Conservation (phyloP, 225 moss, liverwort and hornwort species). For the Ulota crispa region DNA sequence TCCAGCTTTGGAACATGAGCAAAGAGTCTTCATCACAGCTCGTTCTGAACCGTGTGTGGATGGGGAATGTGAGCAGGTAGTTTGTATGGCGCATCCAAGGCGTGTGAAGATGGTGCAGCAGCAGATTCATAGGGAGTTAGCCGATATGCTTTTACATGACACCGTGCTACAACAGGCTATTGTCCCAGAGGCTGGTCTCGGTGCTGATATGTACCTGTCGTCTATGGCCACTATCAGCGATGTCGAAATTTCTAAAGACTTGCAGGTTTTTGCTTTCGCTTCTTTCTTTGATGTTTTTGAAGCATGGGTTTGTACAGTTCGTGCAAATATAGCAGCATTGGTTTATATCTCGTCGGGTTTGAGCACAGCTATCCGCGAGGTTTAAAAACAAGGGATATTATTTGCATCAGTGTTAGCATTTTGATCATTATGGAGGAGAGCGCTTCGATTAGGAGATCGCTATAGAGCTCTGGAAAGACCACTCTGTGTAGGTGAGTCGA, state of each 20-base stretch:
- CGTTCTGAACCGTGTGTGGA: constrained; percentile 19
- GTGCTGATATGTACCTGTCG: constrained; percentile 96
- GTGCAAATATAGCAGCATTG: neutral
- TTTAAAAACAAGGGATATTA: neutral
- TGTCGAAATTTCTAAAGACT: constrained; percentile 88
- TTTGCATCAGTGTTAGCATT: neutral
- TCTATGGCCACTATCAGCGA: constrained; percentile 91
- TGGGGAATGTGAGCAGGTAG: constrained; percentile 41
- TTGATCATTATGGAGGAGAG: neutral
- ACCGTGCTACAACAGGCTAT: constrained; percentile 81
- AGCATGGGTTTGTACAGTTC: neutral
- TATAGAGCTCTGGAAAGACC: neutral
- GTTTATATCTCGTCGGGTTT: neutral
- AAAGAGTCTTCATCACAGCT: constrained; percentile 33
- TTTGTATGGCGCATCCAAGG: constrained; percentile 91
- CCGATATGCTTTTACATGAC: constrained; percentile 89
- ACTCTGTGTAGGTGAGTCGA: neutral
- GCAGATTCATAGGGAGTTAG: constrained; percentile 91
- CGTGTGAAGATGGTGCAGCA: constrained; percentile 98
- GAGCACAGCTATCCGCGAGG: neutral
- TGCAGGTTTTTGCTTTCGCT: constrained; percentile 48
- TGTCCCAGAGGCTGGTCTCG: constrained; percentile 83
- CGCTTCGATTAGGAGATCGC: neutral
- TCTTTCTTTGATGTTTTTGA: neutral
- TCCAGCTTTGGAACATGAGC: constrained; percentile 36